A percentile compares a stretch with the other conserved stretches of the same genome.
phyloP scores from a whole-genome alignment of 495 filamentous ascomycete genomes.

The Aspergillus mulundensis region DNA sequence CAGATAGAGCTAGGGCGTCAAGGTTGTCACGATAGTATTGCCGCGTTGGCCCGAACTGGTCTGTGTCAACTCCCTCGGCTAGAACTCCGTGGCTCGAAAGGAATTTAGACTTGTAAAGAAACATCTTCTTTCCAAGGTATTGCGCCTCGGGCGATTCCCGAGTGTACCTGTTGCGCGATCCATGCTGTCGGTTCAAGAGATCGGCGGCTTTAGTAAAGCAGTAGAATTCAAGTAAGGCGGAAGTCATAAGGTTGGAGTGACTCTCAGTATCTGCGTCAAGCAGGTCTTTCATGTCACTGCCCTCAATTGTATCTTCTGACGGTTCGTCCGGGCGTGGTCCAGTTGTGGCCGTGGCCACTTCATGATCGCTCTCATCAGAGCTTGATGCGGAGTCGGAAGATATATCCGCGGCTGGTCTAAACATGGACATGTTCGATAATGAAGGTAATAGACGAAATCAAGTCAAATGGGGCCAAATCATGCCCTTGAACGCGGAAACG shows the following conservation, averaged over 20 bases:
- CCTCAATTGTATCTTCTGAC: slow-evolving; percentile 7
- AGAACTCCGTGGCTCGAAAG: slow-evolving; percentile 38
- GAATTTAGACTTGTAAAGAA: slow-evolving; percentile 38
- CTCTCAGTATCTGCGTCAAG: slow-evolving; percentile 28
- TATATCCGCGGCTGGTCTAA: slow-evolving; percentile 37
- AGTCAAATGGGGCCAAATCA: not conserved
- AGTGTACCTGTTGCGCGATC: slow-evolving; percentile 30
- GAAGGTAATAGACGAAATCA: not conserved
- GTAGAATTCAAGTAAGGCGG: slow-evolving; percentile 43
- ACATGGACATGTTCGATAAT: slow-evolving; percentile 40
- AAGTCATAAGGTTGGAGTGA: slow-evolving; percentile 44
- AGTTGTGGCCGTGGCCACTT: slow-evolving; percentile 13
- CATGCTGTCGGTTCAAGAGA: slow-evolving; percentile 38
- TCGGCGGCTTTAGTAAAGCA: slow-evolving; percentile 44
- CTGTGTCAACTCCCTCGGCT: slow-evolving; percentile 36
- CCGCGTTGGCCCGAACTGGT: slow-evolving; percentile 32
- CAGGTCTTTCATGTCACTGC: slow-evolving; percentile 24
- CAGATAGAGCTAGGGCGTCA: slow-evolving; percentile 36
- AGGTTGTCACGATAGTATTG: slow-evolving; percentile 44
- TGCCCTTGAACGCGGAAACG: slow-evolving; percentile 5
- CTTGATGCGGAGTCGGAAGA: slow-evolving; percentile 36
- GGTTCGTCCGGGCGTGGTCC: not conserved
- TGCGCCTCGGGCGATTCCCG: slow-evolving; percentile 43
- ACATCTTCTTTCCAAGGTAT: slow-evolving; percentile 40
- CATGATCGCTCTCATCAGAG: slow-evolving; percentile 21